These are phyloP conservation scores for Nigrospora sphaerica DNA, from an alignment of 2,329 filamentous ascomycete genomes.

Conservation along the genomic window DNA sequence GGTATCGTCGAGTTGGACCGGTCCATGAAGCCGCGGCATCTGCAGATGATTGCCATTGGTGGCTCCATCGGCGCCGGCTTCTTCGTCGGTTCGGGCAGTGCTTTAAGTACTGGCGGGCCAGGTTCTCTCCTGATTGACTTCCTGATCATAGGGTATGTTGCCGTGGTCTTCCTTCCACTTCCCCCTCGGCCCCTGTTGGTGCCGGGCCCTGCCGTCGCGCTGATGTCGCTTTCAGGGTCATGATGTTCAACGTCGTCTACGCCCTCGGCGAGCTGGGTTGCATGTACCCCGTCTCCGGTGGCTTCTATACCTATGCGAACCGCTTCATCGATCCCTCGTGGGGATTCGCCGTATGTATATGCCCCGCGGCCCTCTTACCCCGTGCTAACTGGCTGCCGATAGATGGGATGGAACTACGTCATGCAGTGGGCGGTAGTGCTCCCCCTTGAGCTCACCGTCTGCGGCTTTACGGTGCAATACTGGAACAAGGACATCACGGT, in stretches of 20 bases:
- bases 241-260: constrained; percentile 57
- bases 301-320: constrained; percentile 41
- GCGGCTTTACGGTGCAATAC: constrained; percentile 37
- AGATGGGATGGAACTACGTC: constrained; percentile 36
- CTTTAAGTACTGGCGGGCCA: constrained; percentile 38
- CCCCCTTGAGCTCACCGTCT: constrained; percentile 41
- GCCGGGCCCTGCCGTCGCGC: neutral
- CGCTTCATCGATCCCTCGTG: constrained; percentile 46
- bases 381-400: no score
- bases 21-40: constrained; percentile 38
- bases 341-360: constrained; percentile 22
- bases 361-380: constrained; percentile 22
- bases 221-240: constrained; percentile 21
- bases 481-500: constrained; percentile 38
- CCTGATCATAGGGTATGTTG: constrained; percentile 37
- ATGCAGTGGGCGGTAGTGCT: constrained; percentile 41
- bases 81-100: constrained; percentile 51
- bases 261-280: constrained; percentile 47
- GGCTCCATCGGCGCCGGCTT: constrained; percentile 55
- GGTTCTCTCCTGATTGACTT: constrained; percentile 40
- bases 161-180: neutral
- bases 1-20: constrained; percentile 30
- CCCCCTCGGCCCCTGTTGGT: no score
- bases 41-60: constrained; percentile 48
- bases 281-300: constrained; percentile 42